Base-by-base conservation (phyloP, 2,329 filamentous ascomycete genomes). In the Sporothrix schenckii region DNA sequence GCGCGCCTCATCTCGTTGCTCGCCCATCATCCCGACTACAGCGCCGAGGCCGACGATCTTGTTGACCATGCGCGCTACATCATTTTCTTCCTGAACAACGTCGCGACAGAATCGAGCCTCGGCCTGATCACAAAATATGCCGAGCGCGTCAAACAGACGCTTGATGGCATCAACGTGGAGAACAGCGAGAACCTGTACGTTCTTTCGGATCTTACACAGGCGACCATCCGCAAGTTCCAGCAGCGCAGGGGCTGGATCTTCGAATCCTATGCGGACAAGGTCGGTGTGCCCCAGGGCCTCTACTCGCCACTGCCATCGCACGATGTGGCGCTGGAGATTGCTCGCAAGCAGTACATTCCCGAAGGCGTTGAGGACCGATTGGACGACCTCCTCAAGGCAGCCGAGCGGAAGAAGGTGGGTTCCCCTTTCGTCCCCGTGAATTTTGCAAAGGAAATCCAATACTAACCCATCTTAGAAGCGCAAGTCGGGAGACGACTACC, bases 1-100 rank as follows among this genome's bases (percentile, higher is more conserved):
- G 89, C 92, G 34, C 89, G 95, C 10, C 86, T 98, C 47, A 84
- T 99, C 68, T 95, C 93, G 65, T 82, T 99, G 56, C 85, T 99
- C 56, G 94, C 94, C 5, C 94, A 98, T 78, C 95, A 99, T 78
- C 94, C 94, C 0, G 95, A 99, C 79, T 97, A 94, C 75, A 88
- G 87, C 72, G 79, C 52, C n/a, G 85, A 87, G 6, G 80, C 88
- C 2, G 85, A 88, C 16, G 90, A 93, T 63, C 81, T 97, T 65
- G 84, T 89, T 58, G 92, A 97, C 77, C 94, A 97, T 78, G 89
- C 92, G 6, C 89, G 89, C 75, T 99, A 98, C 79, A 89, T 99
- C 71, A 79, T 97, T 54, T 97, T 94, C 81, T 99, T 97, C 77
- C 84, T 98, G 61, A 89, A 86, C 72, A 88, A 90, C 50, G 89